Conservation (phyloP, 2,329 filamentous ascomycete genomes). For the Phoma sp. region DNA sequence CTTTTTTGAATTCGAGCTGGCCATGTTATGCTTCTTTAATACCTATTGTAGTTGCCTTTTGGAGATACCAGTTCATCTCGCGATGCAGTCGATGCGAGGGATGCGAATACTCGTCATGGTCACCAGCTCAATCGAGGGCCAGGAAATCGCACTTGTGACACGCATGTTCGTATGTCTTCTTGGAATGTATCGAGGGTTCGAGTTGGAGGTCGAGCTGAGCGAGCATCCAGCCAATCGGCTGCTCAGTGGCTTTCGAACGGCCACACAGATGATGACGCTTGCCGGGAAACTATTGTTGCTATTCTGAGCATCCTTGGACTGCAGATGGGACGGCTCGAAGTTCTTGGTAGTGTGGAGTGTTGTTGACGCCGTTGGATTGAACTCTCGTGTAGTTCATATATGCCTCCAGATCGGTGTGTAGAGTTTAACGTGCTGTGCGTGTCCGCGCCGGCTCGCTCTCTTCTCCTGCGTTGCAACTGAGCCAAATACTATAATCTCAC, state of each 20-base stretch:
- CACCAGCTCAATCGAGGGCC: neutral
- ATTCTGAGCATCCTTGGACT: neutral
- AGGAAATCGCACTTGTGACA: slow-evolving; percentile 1
- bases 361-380: too few relatives aligned
- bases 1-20: neutral
- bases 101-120: neutral
- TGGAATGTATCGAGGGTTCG: neutral
- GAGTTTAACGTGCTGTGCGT: too few relatives aligned
- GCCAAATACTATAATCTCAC: neutral
- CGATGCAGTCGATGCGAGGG: neutral
- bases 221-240: slow-evolving; percentile 1
- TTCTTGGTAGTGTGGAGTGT: too few relatives aligned
- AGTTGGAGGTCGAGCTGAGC: slow-evolving; percentile 4
- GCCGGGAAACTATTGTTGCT: slow-evolving; percentile 4
- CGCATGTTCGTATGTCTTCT: neutral
- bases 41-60: neutral
- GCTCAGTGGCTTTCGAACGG: slow-evolving; percentile 2
- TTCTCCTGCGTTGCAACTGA: neutral
- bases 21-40: neutral
- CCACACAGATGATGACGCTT: slow-evolving; percentile 7
- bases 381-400: too few relatives aligned
- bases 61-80: neutral
- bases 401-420: too few relatives aligned
- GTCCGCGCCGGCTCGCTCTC: too few relatives aligned
- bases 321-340: neutral